Percentiles rank a stretch among this genome's conserved stretches.
Evolutionary conservation across 1,139 yeast genomes (phyloP).

Genomic region (Zygoascus hellenicus): DNA sequence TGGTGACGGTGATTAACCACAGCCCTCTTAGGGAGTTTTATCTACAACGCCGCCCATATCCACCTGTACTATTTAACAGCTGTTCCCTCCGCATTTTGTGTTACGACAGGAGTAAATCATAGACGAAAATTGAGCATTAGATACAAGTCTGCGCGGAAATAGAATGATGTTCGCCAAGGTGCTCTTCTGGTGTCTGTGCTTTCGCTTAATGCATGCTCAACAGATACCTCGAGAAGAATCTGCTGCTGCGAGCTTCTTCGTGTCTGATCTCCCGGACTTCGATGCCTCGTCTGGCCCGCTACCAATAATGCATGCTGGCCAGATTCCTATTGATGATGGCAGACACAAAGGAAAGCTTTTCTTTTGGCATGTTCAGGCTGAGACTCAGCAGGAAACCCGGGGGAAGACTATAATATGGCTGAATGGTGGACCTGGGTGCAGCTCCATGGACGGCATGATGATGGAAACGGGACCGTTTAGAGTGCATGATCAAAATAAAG

Average conservation of each 20-base stretch:
- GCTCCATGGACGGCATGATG: constrained; percentile 95
- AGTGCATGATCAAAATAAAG: constrained; percentile 43
- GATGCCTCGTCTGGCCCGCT: constrained; percentile 17
- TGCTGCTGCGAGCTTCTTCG: constrained; percentile 33
- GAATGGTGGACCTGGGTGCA: constrained; percentile 87
- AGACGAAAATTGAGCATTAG: no score
- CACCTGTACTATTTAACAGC: no score
- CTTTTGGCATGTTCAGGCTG: constrained; percentile 56
- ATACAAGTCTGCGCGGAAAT: no score
- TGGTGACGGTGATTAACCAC: no score
- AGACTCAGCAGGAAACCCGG: constrained; percentile 26
- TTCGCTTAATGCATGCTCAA: no score
- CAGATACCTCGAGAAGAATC: no score
- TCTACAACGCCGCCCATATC: no score
- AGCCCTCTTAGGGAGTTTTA: no score
- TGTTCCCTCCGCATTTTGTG: no score
- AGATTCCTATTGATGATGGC: constrained; percentile 46
- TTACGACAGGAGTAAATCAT: no score
- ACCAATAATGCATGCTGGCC: constrained; percentile 45
- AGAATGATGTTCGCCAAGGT: no score
- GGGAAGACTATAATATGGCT: constrained; percentile 56
- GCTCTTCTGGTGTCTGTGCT: no score
- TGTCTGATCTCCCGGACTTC: constrained; percentile 34
- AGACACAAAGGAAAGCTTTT: constrained; percentile 59
- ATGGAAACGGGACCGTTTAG: constrained; percentile 91